Base-by-base conservation (phyloP, 805 yeast species). In the Blastobotrys muscicola region DNA sequence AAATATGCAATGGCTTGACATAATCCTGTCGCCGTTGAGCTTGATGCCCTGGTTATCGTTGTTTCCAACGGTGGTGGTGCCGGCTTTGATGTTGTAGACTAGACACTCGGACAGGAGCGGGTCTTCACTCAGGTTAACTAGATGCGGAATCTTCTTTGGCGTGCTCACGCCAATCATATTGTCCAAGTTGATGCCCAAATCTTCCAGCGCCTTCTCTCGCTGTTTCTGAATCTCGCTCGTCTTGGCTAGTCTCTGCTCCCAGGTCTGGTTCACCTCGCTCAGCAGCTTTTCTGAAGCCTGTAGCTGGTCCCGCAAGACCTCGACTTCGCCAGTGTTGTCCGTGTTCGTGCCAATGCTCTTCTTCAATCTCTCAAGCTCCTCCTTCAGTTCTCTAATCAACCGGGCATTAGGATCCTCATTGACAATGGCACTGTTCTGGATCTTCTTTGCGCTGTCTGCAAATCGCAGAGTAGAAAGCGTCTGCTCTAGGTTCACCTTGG, bases 371-470 rank as follows among this genome's bases (percentile, higher is more conserved):
- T 44, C 50, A 8, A 57, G 50, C 44, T 57, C 60, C 12, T 46
- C 48, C 29, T 52, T 48, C 26, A 57, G 49, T 32, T 55, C 54
- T 11, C 57, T 44, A 16, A 55, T 49, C n/a, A 82, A 48, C 81
- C 65, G 43, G 80, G 64, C 1, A 85, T 80, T 41, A 79, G 80
- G 51, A 74, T 58, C 1, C 82, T 75, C 52, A 55, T 78, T 85
- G 44, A 78, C 67, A 52, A 70, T 76, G 12, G 82, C 80, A 33
- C 65, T 66, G 54, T 82, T 85, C 45, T 72, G 72, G 50, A 84
- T 82, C 50, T 67, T 68, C 56, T 82, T 81, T 2, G 85, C 89
- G 44, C 80, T 73, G n/a, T 76, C 80, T 1, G 94, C 92, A 57
- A 83, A 84, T 47, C 86, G 66, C 45, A 84, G 63, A 0, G 92